Conservation (phyloP, 2,329 filamentous ascomycete species). For the Venturia pyrina region DNA sequence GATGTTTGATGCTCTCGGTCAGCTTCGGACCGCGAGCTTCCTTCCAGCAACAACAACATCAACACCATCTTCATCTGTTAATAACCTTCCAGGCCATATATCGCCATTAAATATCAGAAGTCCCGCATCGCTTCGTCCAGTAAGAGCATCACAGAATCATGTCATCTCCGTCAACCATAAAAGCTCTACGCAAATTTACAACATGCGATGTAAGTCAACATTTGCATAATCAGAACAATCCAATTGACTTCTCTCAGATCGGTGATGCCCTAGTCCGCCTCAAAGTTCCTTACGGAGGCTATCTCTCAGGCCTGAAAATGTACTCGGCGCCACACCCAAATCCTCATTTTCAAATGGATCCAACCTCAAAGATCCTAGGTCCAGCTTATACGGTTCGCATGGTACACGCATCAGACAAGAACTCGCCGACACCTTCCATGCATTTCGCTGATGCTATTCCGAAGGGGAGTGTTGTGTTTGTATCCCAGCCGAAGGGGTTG, state of each 20-base stretch:
- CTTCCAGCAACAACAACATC: no score
- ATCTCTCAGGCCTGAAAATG: conserved; percentile 25
- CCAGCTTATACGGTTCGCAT: conserved; percentile 18
- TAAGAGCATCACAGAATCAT: neutral
- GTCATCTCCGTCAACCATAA: neutral
- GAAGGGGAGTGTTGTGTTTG: conserved; percentile 26
- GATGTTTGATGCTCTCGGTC: no score
- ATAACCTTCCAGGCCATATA: no score
- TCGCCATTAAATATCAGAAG: no score
- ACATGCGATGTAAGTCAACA: neutral
- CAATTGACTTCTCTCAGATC: conserved; percentile 17
- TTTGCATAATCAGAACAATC: no score
- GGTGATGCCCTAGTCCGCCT: conserved; percentile 28
- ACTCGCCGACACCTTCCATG: conserved; percentile 20
- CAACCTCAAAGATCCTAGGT: conserved; percentile 12
- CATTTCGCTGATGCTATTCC: conserved; percentile 29
- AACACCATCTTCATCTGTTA: no score
- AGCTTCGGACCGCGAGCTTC: no score
- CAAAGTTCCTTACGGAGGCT: conserved; percentile 24
- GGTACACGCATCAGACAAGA: conserved; percentile 24
- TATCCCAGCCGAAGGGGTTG: conserved; percentile 26
- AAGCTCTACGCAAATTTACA: conserved; percentile 1
- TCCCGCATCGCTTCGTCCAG: neutral
- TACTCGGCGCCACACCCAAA: conserved; percentile 15
- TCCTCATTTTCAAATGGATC: no score